Percentiles rank a stretch among this genome's conserved stretches.
Conservation (phyloP, 345 rosid species). For the Theobroma cacao region DNA sequence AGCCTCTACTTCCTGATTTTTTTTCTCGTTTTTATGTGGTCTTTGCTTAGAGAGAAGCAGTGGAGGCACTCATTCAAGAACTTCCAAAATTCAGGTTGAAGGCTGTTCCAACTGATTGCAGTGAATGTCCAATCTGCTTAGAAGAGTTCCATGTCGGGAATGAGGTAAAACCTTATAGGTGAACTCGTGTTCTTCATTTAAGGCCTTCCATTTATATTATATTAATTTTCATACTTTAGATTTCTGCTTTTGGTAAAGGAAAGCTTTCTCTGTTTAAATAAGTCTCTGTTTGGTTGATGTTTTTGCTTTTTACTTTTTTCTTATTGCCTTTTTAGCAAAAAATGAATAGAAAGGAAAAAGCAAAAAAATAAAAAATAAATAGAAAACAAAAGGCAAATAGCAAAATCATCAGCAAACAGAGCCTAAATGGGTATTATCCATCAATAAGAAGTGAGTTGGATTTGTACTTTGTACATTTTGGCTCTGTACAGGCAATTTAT, state of each 20-base stretch:
- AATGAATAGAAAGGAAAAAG: no score
- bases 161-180: constrained; percentile 52
- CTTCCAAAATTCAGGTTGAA: constrained; percentile 94
- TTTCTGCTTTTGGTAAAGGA: neutral
- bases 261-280: neutral
- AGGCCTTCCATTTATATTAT: neutral
- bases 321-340: no score
- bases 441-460: constrained; percentile 2
- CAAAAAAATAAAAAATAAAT: no score
- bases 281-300: no score
- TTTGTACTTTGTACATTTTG: neutral
- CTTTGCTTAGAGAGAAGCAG: constrained; percentile 78
- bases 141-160: constrained; percentile 89
- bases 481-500: neutral
- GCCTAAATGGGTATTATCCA: neutral
- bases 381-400: no score
- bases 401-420: no score
- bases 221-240: neutral
- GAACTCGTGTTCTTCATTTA: neutral
- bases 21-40: neutral
- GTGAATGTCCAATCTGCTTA: constrained; percentile 97
- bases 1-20: neutral
- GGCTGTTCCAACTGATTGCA: constrained; percentile 95
- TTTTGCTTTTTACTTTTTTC: no score
- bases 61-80: constrained; percentile 94